phyloP scores from a whole-genome alignment of 345 rosid genomes.

The Carallia brachiata region DNA sequence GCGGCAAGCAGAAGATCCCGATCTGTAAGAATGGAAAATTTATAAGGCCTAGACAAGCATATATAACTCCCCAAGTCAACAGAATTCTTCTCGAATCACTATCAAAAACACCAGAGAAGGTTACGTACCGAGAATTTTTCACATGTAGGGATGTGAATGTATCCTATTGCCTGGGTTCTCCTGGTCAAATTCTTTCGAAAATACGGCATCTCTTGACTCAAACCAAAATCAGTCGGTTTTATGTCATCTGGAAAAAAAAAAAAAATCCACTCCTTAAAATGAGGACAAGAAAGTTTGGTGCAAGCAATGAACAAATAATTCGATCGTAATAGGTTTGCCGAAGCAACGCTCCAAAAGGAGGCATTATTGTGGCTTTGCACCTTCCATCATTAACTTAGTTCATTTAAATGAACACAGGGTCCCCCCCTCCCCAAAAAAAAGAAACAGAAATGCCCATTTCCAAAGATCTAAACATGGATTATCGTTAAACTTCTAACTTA shows the following conservation, averaged over 20 bases:
- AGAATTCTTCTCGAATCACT: not conserved
- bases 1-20: constrained; percentile 92
- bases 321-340: too few species aligned
- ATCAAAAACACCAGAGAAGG: not conserved
- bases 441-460: too few species aligned
- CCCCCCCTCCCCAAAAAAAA: too few species aligned
- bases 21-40: constrained; percentile 46
- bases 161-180: constrained; percentile 47
- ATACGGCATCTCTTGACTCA: constrained; percentile 50
- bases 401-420: too few species aligned
- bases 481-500: too few species aligned
- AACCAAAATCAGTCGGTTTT: constrained; percentile 57
- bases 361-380: too few species aligned
- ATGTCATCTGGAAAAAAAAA: constrained; percentile 49
- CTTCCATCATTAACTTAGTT: too few species aligned
- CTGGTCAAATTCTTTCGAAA: constrained; percentile 21
- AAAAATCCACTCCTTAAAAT: constrained; percentile 4
- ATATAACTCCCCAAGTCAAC: constrained; percentile 1
- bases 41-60: not conserved
- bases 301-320: too few species aligned
- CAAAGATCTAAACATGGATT: too few species aligned
- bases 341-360: too few species aligned
- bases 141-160: constrained; percentile 58
- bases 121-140: constrained; percentile 67
- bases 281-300: constrained; percentile 1